These are phyloP conservation scores for Fusarium pseudograminearum DNA, from an alignment of 2,329 filamentous ascomycete genomes.

Conservation along the genomic window DNA sequence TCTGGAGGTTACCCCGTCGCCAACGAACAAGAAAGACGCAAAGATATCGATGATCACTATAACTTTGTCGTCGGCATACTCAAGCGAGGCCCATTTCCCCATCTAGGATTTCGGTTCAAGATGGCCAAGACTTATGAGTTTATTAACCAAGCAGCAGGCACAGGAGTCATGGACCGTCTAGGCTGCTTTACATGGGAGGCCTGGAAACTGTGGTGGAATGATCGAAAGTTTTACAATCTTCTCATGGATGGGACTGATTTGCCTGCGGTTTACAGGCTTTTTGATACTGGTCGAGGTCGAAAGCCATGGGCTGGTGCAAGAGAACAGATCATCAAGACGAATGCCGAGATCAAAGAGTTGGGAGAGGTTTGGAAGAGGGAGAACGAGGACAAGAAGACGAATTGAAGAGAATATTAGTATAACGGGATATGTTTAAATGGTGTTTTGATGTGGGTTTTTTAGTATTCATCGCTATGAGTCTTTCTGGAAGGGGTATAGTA, in stretches of 20 bases:
- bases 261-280: conserved; percentile 56
- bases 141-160: conserved; percentile 58
- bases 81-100: conserved; percentile 43
- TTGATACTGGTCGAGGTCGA: conserved; percentile 55
- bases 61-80: conserved; percentile 38
- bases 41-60: conserved; percentile 50
- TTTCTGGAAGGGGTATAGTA: background rate
- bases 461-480: background rate
- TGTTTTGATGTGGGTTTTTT: background rate
- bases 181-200: conserved; percentile 54
- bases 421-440: background rate
- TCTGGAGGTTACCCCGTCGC: conserved; percentile 42
- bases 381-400: conserved; percentile 41
- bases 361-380: conserved; percentile 41
- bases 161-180: conserved; percentile 55
- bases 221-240: conserved; percentile 56
- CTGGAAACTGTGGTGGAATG: conserved; percentile 59
- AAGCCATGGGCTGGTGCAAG: conserved; percentile 56
- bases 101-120: conserved; percentile 44
- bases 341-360: conserved; percentile 40
- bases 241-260: conserved; percentile 55
- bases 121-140: conserved; percentile 49
- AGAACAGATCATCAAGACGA: conserved; percentile 48
- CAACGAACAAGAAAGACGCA: conserved; percentile 37
- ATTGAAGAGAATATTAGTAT: background rate